Evolutionary conservation across 768 basidiomycete species (phyloP).

Genomic region (Chiua virens): DNA sequence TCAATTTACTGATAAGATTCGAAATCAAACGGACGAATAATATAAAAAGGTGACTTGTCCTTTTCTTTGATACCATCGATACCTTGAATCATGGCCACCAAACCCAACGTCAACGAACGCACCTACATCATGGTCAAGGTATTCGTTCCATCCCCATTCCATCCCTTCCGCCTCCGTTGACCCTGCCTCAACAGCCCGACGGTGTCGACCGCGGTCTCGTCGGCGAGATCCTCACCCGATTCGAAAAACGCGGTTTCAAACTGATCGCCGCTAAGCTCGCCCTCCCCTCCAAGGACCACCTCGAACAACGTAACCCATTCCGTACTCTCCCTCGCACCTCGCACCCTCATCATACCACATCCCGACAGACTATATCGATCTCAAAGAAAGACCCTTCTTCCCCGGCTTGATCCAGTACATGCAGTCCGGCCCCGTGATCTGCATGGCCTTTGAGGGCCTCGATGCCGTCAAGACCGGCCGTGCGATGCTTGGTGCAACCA

Average conservation of each 20-base stretch:
- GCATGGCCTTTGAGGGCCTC: conserved; percentile 94
- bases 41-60: conserved; percentile 9
- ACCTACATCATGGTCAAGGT: conserved; percentile 99
- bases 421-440: conserved; percentile 93
- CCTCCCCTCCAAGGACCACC: conserved; percentile 75
- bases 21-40: too few species aligned
- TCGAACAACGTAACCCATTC: conserved; percentile 72
- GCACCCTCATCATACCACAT: neutral
- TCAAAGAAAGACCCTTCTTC: conserved; percentile 94
- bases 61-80: conserved; percentile 33
- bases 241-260: conserved; percentile 99
- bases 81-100: conserved; percentile 41
- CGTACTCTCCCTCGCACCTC: neutral
- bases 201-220: conserved; percentile 96
- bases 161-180: neutral
- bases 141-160: neutral
- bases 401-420: conserved; percentile 95
- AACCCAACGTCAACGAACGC: conserved; percentile 58
- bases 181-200: conserved; percentile 67
- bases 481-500: conserved; percentile 93
- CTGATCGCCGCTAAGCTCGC: conserved; percentile 92
- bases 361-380: conserved; percentile 87
- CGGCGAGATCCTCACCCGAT: conserved; percentile 93
- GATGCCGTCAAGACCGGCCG: conserved; percentile 95
- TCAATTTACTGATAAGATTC: conserved; percentile 31